A percentile compares a stretch with the other conserved stretches of the same genome.
Conservation (phyloP, 345 rosid species). For the Moricandia moricandioides region DNA sequence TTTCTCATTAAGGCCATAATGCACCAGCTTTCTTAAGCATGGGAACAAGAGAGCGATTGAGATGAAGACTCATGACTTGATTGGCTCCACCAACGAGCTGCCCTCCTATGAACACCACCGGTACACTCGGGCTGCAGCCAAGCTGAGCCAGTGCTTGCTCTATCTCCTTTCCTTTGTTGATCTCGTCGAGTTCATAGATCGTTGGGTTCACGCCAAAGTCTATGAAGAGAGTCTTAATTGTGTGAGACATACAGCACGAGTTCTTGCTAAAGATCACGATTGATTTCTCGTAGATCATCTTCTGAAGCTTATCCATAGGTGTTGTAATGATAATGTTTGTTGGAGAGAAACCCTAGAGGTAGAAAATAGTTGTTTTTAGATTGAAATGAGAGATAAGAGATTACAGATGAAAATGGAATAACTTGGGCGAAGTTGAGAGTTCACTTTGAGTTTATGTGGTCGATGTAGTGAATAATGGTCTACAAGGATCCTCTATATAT, state of each 20-base stretch:
- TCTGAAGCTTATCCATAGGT: too few relatives aligned
- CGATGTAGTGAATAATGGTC: not conserved
- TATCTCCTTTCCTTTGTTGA: constrained; percentile 56
- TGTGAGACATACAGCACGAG: constrained; percentile 68
- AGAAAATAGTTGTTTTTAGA: too few relatives aligned
- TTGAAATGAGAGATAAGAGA: not conserved
- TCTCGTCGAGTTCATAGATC: constrained; percentile 61
- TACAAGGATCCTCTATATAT: constrained; percentile 7
- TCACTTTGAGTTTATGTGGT: not conserved
- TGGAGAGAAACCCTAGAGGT: too few relatives aligned
- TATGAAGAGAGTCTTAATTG: constrained; percentile 54
- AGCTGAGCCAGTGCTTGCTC: constrained; percentile 65
- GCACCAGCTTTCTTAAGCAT: too few relatives aligned
- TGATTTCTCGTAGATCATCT: too few relatives aligned
- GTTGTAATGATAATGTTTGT: too few relatives aligned
- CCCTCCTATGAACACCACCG: constrained; percentile 26
- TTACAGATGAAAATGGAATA: not conserved
- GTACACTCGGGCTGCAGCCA: constrained; percentile 62
- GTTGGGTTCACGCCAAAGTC: constrained; percentile 73
- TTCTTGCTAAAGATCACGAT: constrained; percentile 50
- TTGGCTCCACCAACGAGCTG: too few relatives aligned
- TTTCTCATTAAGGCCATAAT: too few relatives aligned
- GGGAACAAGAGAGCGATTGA: too few relatives aligned
- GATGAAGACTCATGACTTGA: not conserved
- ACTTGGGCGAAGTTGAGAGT: not conserved